Conservation (phyloP, 2,329 filamentous ascomycete genomes). For the Sphaerulina vaccinii region DNA sequence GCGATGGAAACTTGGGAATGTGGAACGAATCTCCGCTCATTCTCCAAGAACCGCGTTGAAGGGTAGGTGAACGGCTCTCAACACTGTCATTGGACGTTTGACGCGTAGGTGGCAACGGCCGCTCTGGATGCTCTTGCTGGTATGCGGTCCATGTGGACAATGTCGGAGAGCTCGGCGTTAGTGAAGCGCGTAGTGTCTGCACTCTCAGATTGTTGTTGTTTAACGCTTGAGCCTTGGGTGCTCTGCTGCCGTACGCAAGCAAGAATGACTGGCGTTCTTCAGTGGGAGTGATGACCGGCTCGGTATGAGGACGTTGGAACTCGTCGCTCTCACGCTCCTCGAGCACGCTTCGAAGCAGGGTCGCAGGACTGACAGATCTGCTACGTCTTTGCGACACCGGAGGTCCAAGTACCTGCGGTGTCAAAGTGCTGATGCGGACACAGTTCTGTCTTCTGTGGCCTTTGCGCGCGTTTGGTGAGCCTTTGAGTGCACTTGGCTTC, state of each 20-base stretch:
- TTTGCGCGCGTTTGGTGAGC: conserved; percentile 46
- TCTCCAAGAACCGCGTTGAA: conserved; percentile 1
- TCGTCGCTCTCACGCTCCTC: conserved; percentile 38
- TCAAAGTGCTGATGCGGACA: conserved; percentile 46
- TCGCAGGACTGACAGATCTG: conserved; percentile 36
- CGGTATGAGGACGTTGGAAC: conserved; percentile 13
- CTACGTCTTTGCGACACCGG: conserved; percentile 23
- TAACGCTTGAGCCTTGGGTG: conserved; percentile 12
- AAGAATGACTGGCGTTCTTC: conserved; percentile 11
- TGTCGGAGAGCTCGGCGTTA: conserved; percentile 44
- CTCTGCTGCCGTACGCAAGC: conserved; percentile 7
- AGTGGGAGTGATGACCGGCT: conserved; percentile 8
- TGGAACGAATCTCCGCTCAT: conserved; percentile 29
- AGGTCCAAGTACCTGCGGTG: conserved; percentile 45
- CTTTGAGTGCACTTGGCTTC: conserved; percentile 47
- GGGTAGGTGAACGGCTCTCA: neutral
- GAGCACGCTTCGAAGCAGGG: conserved; percentile 39
- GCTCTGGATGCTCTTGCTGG: conserved; percentile 18
- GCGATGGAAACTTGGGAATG: conserved; percentile 40
- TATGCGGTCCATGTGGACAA: conserved; percentile 39
- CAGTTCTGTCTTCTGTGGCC: conserved; percentile 47
- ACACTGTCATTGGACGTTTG: conserved; percentile 3
- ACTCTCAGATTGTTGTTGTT: conserved; percentile 27
- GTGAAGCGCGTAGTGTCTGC: conserved; percentile 39
- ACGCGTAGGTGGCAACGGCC: conserved; percentile 2